Percentiles rank a stretch among this genome's conserved stretches.
Evolutionary conservation across 148 eudicot species (phyloP).

Genomic region (Chenopodium berlandieri): DNA sequence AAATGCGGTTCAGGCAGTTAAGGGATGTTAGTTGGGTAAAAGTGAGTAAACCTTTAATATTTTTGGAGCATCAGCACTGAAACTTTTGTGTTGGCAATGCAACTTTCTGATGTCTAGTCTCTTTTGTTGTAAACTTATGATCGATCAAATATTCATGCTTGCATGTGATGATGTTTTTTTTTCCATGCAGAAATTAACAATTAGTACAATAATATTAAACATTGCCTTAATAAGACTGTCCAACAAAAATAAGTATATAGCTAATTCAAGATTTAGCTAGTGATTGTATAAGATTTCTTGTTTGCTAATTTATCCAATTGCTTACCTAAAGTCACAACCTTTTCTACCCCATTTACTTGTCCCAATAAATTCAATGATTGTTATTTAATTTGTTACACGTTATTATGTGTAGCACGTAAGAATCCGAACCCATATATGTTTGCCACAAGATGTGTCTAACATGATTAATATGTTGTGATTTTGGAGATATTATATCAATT

Average conservation of each 20-base stretch:
- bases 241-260: background rate
- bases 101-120: slow-evolving; percentile 6
- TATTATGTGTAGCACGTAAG: no score
- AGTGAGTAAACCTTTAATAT: background rate
- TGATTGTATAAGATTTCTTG: no score
- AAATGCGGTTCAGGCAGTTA: background rate
- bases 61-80: background rate
- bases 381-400: no score
- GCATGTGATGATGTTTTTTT: background rate
- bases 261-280: no score
- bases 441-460: no score
- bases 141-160: background rate
- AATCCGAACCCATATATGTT: no score
- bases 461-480: no score
- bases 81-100: slow-evolving; percentile 20
- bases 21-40: slow-evolving; percentile 4
- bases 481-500: no score
- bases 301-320: no score
- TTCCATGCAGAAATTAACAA: background rate
- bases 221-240: background rate
- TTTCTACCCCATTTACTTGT: no score
- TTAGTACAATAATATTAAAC: background rate
- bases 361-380: no score
- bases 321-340: no score
- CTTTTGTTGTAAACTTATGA: background rate